Evolutionary conservation across 2,329 filamentous ascomycete genomes (phyloP), one percentile per base, ranked within the genome.

Genomic region (Ilyonectria mors-panacis): DNA sequence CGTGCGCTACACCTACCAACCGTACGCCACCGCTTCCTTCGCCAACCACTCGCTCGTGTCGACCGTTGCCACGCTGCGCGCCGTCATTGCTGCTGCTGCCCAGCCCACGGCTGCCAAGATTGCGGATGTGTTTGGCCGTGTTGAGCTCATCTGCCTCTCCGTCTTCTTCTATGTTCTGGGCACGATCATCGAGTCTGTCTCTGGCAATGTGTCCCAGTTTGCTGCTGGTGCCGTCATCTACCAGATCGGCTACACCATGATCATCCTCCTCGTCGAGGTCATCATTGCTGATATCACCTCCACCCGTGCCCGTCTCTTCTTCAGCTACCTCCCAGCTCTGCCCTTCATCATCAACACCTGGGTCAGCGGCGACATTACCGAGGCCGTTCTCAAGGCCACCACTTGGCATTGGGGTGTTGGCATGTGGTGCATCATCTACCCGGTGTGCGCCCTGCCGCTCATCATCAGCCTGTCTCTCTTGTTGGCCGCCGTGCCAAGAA

Each of bases 331-430:
- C 66, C 88, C 89, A 2, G 86, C 87, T 1, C 73, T 84, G 6
- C 88, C 89, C 1, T 91, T 89, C 78, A 81, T 91, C 71, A 86
- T 89, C 78, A 91, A 91, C 78, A 89, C 89, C 1, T 92, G 90
- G 89, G 84, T 91, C 4, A 87, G 86, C 68, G 89, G 89, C 28
- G 82, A 91, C 71, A 79, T 92, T 48, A 82, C 86, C 4, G 65
- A 73, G 4, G 80, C 85, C 0, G 87, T 90, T 2, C 77, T 90
- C 1, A 73, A 64, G 0, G 71, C 66, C 15, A 87, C 86, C 0
- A 83, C 79, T 8, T 92, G 90, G 89, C 79, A 84, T 66, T 91
- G 89, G 89, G 89, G 89, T 35, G 84, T 89, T 35, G 89, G 88
- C 71, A 91, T 91, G 88, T 92, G 87, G 82, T 83, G 81, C 68